These are phyloP conservation scores for Didymella arachidicola DNA, from an alignment of 2,329 filamentous ascomycete species.

Conservation along the genomic window DNA sequence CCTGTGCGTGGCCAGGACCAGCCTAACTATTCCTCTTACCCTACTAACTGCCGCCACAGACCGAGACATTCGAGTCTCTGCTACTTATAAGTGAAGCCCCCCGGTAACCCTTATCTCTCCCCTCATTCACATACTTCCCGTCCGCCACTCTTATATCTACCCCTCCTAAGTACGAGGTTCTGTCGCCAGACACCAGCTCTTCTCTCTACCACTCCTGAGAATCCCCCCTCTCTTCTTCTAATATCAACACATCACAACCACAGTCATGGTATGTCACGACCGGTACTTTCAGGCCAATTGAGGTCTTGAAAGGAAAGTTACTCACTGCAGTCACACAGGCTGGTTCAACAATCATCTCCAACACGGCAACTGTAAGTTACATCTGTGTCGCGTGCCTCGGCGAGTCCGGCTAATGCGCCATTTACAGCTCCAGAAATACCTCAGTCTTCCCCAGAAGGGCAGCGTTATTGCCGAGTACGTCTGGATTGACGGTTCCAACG, in stretches of 20 bases:
- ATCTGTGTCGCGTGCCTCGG: conserved; percentile 27
- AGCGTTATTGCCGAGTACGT: conserved; percentile 93
- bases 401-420: conserved; percentile 31
- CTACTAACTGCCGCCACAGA: conserved; percentile 43
- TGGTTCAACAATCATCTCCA: conserved; percentile 55
- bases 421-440: conserved; percentile 85
- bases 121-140: conserved; percentile 28
- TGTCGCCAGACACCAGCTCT: conserved; percentile 20
- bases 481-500: conserved; percentile 88
- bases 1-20: conserved; percentile 44
- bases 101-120: conserved; percentile 39
- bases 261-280: conserved; percentile 44
- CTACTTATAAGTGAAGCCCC: conserved; percentile 42
- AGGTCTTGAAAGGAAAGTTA: conserved; percentile 10
- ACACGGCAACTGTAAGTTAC: conserved; percentile 57
- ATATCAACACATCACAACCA: conserved; percentile 28
- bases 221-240: conserved; percentile 4
- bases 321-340: conserved; percentile 41
- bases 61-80: conserved; percentile 37
- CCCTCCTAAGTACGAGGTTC: conserved; percentile 28
- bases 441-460: conserved; percentile 88
- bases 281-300: not conserved
- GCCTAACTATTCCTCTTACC: conserved; percentile 29
- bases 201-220: conserved; percentile 5
- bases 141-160: conserved; percentile 27